Percentiles rank a stretch among this genome's conserved stretches.
Evolutionary conservation across 2,329 filamentous ascomycete species (phyloP).

Genomic region (Alternaria brassicae): DNA sequence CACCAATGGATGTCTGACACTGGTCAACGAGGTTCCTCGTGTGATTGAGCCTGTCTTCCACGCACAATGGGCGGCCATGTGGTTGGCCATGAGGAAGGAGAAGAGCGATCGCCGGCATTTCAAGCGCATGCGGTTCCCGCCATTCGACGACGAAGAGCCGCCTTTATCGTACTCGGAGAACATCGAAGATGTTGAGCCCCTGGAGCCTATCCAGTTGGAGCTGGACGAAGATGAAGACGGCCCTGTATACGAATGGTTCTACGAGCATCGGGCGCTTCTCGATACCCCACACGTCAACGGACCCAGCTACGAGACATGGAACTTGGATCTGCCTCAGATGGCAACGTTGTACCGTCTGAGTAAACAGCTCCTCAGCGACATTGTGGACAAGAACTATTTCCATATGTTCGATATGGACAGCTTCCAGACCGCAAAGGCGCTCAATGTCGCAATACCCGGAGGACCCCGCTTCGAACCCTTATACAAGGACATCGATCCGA

Average conservation of each 20-base stretch:
- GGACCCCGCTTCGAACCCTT: slow-evolving; percentile 95
- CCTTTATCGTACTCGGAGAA: slow-evolving; percentile 98
- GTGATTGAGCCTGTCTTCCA: slow-evolving; percentile 98
- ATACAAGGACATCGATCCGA: slow-evolving; percentile 98
- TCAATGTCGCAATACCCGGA: slow-evolving; percentile 97
- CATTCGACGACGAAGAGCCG: slow-evolving; percentile 98
- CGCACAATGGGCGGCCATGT: slow-evolving; percentile 99
- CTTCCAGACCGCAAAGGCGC: slow-evolving; percentile 92
- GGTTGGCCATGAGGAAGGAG: slow-evolving; percentile 96
- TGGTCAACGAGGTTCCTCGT: slow-evolving; percentile 95
- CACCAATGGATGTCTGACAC: slow-evolving; percentile 93
- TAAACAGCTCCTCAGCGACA: slow-evolving; percentile 86
- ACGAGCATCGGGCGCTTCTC: slow-evolving; percentile 87
- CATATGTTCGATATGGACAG: slow-evolving; percentile 96
- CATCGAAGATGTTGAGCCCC: slow-evolving; percentile 95
- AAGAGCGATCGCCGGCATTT: slow-evolving; percentile 96
- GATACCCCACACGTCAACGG: slow-evolving; percentile 96
- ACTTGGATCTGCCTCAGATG: slow-evolving; percentile 92
- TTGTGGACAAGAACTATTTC: slow-evolving; percentile 96
- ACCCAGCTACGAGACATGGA: slow-evolving; percentile 96
- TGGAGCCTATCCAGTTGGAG: slow-evolving; percentile 98
- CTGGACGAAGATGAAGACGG: slow-evolving; percentile 92
- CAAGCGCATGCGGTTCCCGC: slow-evolving; percentile 98
- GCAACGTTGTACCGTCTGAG: slow-evolving; percentile 92
- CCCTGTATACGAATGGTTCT: slow-evolving; percentile 95